Conservation (phyloP, 2,329 filamentous ascomycete species). For the Elsinoe fawcettii region DNA sequence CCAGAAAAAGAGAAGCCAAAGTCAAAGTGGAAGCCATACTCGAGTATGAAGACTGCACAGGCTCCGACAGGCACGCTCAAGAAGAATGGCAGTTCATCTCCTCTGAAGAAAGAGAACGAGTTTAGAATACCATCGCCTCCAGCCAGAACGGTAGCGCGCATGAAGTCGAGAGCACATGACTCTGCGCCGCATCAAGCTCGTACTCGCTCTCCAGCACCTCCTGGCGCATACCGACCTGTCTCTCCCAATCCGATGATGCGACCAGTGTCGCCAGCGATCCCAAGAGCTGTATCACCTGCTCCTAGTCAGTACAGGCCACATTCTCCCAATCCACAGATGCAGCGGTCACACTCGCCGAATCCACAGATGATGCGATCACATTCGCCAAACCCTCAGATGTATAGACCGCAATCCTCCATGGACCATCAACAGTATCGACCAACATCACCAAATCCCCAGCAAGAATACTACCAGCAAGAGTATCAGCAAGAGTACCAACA, state of each 20-base stretch:
- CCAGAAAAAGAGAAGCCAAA: slow-evolving; percentile 27
- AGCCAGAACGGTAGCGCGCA: slow-evolving; percentile 21
- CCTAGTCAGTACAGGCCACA: slow-evolving; percentile 25
- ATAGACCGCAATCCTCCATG: slow-evolving; percentile 21
- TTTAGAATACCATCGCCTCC: slow-evolving; percentile 28
- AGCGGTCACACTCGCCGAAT: slow-evolving; percentile 25
- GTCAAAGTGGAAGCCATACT: slow-evolving; percentile 40
- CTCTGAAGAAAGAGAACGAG: slow-evolving; percentile 22
- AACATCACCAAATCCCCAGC: slow-evolving; percentile 30
- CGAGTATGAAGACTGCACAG: slow-evolving; percentile 44
- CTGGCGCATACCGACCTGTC: slow-evolving; percentile 26
- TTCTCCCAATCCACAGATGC: slow-evolving; percentile 18
- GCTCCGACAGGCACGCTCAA: slow-evolving; percentile 28
- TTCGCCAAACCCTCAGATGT: slow-evolving; percentile 18
- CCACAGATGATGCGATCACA: slow-evolving; percentile 19
- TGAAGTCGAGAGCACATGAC: slow-evolving; percentile 22
- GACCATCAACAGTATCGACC: slow-evolving; percentile 30
- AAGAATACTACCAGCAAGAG: slow-evolving; percentile 21
- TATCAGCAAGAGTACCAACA: slow-evolving; percentile 21
- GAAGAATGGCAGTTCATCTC: slow-evolving; percentile 19
- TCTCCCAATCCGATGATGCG: slow-evolving; percentile 33
- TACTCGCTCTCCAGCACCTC: slow-evolving; percentile 22
- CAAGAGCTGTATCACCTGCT: slow-evolving; percentile 37
- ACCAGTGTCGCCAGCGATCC: slow-evolving; percentile 21
- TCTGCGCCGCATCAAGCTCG: slow-evolving; percentile 20